Evolutionary conservation across 2,329 filamentous ascomycete species (phyloP), one percentile per base, ranked within the genome.

Genomic region (Penicillium aurantiogriseum): DNA sequence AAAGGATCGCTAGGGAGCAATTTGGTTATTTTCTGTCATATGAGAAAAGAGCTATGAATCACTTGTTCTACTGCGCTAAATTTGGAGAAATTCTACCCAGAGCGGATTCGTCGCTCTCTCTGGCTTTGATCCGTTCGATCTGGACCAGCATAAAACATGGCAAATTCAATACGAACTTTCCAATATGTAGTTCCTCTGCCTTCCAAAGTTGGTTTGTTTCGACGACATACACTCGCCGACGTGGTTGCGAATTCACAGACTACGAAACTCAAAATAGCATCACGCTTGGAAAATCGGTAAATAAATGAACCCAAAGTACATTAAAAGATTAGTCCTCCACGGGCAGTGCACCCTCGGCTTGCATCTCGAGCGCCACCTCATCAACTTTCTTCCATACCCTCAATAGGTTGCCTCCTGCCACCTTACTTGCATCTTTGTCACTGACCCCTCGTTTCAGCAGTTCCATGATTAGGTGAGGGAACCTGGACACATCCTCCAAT

Each of bases 371-470:
- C 6, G 90, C 88, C 39, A 95, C 86, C 25, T 75, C 77, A 62
- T 97, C 92, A 1, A 88, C 90, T 29, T 89, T 88, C 55, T 77
- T 82, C 92, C 92, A 96, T 6, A 97, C 92, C 21, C 92, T 85
- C 56, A 97, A 74, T 3, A 96, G 63, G 71, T 97, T 97, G 3
- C 87, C 83, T 0, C 92, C 92, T 0, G 86, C 88, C 10, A 97
- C 78, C 74, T 91, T 92, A 19, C 79, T 83, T 1, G 84, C 88
- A 72, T 97, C 87, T 31, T 80, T 75, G 60, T 94, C 89, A 40
- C 85, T 89, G 5, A 96, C 82, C 0, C 91, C 91, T 40, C 87
- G 82, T 48, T 80, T 80, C 63, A 96, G 76, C 57, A 97, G 75
- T 74, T 91, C 89, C 4, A 85, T 86, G 9, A 97, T 83, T 44